These are phyloP conservation scores for Arthrobotrys entomopaga DNA, from an alignment of 2,329 filamentous ascomycete genomes.

Conservation along the genomic window DNA sequence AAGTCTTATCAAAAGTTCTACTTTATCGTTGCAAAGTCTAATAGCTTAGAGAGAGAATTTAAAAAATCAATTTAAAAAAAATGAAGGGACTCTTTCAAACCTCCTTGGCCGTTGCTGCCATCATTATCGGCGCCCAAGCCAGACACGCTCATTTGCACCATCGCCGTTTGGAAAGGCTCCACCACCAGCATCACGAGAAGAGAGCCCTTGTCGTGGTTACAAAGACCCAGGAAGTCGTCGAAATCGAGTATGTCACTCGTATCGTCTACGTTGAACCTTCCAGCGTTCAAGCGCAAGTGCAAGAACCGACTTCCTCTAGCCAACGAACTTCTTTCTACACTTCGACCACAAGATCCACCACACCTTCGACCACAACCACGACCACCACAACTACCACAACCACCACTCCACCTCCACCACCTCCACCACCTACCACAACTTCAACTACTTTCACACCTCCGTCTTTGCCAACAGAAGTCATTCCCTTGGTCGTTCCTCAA, in stretches of 20 bases:
- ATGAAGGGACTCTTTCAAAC: constrained; percentile 50
- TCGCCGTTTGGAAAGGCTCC: constrained; percentile 17
- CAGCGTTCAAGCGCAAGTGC: neutral
- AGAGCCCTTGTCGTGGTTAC: constrained; percentile 48
- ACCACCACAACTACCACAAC: constrained; percentile 12
- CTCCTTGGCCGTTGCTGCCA: constrained; percentile 36
- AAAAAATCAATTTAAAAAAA: constrained; percentile 7
- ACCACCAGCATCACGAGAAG: constrained; percentile 39
- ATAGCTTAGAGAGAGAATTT: neutral
- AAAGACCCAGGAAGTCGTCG: constrained; percentile 47
- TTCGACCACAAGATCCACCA: constrained; percentile 18
- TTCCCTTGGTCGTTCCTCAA: constrained; percentile 36
- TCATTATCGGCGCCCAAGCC: constrained; percentile 23
- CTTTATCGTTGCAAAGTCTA: neutral
- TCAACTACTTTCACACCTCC: constrained; percentile 33
- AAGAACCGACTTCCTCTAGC: neutral
- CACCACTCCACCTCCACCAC: constrained; percentile 17
- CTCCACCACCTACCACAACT: constrained; percentile 25
- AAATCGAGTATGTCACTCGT: constrained; percentile 42
- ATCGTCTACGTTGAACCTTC: constrained; percentile 45
- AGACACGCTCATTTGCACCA: constrained; percentile 25
- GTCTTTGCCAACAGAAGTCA: constrained; percentile 34
- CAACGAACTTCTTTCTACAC: constrained; percentile 14
- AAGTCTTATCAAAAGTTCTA: neutral
- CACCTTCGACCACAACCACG: constrained; percentile 11